Evolutionary conservation across 352 stramenopile species (phyloP).

Genomic region (Globisporangium paroecandrum): DNA sequence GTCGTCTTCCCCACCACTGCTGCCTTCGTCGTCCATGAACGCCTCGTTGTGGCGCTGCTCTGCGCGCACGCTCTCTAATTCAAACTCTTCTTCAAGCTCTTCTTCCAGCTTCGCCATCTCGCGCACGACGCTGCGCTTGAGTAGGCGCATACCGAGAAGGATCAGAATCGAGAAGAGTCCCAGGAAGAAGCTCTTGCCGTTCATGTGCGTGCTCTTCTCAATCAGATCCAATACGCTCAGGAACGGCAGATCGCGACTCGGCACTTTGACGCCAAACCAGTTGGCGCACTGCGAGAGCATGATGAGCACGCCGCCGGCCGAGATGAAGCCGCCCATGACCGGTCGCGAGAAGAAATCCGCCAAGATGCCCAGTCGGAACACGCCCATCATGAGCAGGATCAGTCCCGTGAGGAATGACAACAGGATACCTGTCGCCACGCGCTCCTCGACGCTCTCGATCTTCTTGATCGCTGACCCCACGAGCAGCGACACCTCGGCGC

Average conservation of each 20-base stretch:
- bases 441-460: constrained; percentile 47
- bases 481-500: constrained; percentile 62
- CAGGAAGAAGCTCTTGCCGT: constrained; percentile 66
- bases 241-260: constrained; percentile 49
- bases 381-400: constrained; percentile 72
- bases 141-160: constrained; percentile 42
- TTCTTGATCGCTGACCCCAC: constrained; percentile 64
- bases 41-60: constrained; percentile 26
- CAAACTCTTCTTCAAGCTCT: constrained; percentile 40
- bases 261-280: constrained; percentile 74
- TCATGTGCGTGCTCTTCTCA: constrained; percentile 56
- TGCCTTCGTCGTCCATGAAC: constrained; percentile 15
- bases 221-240: constrained; percentile 60
- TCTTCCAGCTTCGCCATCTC: constrained; percentile 37
- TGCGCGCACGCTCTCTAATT: constrained; percentile 40
- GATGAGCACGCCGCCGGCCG: constrained; percentile 87
- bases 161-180: constrained; percentile 49
- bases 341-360: constrained; percentile 88
- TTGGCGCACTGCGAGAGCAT: constrained; percentile 87
- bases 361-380: constrained; percentile 82
- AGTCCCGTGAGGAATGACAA: constrained; percentile 72
- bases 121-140: constrained; percentile 43
- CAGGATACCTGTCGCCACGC: constrained; percentile 46
- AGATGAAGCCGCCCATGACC: constrained; percentile 90
- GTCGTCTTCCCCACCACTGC: constrained; percentile 12